phyloP scores from a whole-genome alignment of 2,329 filamentous ascomycete genomes.

The Neurospora sp. region DNA sequence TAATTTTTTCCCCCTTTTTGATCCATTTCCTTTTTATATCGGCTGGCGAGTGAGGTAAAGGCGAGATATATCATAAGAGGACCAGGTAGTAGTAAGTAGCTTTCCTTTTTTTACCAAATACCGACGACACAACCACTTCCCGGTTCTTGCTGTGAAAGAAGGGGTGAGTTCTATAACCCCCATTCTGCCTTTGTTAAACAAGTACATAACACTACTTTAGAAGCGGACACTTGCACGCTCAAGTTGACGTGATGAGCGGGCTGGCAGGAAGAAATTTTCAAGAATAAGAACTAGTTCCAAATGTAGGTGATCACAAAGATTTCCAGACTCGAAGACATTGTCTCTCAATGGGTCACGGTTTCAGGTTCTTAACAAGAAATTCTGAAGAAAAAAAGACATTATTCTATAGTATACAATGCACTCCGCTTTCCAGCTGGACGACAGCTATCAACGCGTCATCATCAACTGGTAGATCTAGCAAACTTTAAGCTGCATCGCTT shows the following conservation, averaged over 20 bases:
- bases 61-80: too few relatives aligned
- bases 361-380: background rate
- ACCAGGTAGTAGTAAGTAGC: too few relatives aligned
- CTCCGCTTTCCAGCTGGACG: background rate
- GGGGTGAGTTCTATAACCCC: background rate
- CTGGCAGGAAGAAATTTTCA: background rate
- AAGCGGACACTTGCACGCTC: background rate
- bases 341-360: background rate
- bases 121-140: background rate
- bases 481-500: background rate
- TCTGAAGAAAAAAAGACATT: background rate
- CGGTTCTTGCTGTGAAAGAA: background rate
- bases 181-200: background rate
- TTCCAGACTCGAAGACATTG: background rate
- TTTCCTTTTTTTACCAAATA: too few relatives aligned
- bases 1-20: too few relatives aligned
- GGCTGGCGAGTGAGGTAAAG: too few relatives aligned
- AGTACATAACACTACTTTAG: background rate
- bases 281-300: background rate
- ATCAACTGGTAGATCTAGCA: background rate
- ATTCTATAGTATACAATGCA: background rate
- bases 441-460: background rate
- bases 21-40: too few relatives aligned
- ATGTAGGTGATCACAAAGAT: background rate
- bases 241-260: background rate